Evolutionary conservation across 176 grass and related monocot genomes (phyloP), one percentile per base, ranked within the genome.

Genomic region (Oryza glumipatula): DNA sequence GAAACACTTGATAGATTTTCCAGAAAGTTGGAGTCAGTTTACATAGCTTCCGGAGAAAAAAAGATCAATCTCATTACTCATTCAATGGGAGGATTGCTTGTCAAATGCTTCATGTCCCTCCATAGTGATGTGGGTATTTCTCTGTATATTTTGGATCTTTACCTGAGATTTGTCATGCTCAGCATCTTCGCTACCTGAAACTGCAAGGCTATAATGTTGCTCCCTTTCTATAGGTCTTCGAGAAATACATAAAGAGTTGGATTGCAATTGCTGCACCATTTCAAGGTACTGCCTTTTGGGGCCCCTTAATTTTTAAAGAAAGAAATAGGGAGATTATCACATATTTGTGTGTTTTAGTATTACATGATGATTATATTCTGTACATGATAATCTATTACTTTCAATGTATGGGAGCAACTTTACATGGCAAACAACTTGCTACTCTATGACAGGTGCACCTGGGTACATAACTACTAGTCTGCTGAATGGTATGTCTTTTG

Each of bases 241-340:
- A 94, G 88, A 98, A 95, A 70, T 98, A 95, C 86, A 89, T 98
- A 10, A 95, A 98, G 35, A 90, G 83, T 89, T 98, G 96, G 96
- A 89, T 98, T 90, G 96, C 93, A 88, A 98, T 98, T 68, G 96
- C 96, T 72, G 93, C 96, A 83, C 96, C 96, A 87, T 98, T 98
- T 85, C 96, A 98, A 98, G 93, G 96, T 98, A 94, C 21, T 26
- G 66, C 19, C 36, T 33, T 14, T 73, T 61, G 19, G 19, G 82
- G 36, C 22, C 39, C 73, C 4, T 60, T 73, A 67, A 46, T 51
- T 36, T 26, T 8, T n/a, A 52, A 75, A 3, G 2, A 58, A 7
- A 58, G 6, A 58, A 21, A 58, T 17, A 58, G 43, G 39, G 43
- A 44, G 43, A 44, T 44, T 49, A 14, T 49, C 47, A 49, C 47